Evolutionary conservation across 176 grass and related monocot species (phyloP), one percentile per base, ranked within the genome.

Genomic region (Rhynchospora breviuscula): DNA sequence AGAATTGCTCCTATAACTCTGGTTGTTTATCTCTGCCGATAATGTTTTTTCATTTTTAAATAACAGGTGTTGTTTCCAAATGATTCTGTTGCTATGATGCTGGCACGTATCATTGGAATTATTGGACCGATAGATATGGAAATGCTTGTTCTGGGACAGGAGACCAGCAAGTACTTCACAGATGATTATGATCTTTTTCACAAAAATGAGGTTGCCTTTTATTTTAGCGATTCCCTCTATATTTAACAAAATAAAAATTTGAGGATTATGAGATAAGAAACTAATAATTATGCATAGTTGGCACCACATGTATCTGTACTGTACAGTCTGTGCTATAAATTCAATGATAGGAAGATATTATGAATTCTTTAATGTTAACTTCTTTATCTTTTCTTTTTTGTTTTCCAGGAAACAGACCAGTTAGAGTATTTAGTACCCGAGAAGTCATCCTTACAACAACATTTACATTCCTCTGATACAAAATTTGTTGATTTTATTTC

Each of bases 31-130:
- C 35, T 44, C 6, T 73, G 53, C 48, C 14, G 29, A 70, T 87
- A 48, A 84, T 60, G 19, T 56, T 46, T 8, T 40, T 15, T 82
- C 26, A 29, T 73, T 46, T 78, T 84, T 61, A 91, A 81, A 67
- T 72, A 59, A 88, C 84, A 98, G 96, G 96, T 98, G 74, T 67
- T 98, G 76, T 98, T 98, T 95, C 89, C 93, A 82, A 95, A 98
- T 75, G 93, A 93, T 52, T 86, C 91, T 21, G 91, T 93, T 47
- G 15, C 85, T 31, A 86, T 89, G 71, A 98, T 95, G 91, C 93
- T 98, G 88, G 96, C 96, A 56, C 81, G 85, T 49, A 90, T 98
- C 83, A 90, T 93, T 13, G 93, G 85, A 60, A 91, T 90, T 60
- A 88, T 95, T 60, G 89, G 91, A 25, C 93, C 93, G 70, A 98